phyloP scores from a whole-genome alignment of 2,329 filamentous ascomycete species.

The Hysterium pulicare region DNA sequence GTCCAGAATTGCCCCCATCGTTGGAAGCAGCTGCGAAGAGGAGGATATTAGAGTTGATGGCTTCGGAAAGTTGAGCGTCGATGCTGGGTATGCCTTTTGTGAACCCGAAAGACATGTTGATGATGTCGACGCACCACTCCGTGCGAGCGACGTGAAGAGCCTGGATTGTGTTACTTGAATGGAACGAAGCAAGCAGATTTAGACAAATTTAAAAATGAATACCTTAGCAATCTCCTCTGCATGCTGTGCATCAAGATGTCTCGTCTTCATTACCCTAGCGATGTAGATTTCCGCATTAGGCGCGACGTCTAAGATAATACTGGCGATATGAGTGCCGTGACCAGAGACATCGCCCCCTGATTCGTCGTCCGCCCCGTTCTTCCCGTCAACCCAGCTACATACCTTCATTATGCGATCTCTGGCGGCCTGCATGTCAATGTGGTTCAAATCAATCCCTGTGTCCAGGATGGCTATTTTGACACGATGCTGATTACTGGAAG shows the following conservation, averaged over 20 bases:
- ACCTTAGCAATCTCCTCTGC: slow-evolving; percentile 1
- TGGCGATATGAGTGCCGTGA: slow-evolving; percentile 10
- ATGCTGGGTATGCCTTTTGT: slow-evolving; percentile 5
- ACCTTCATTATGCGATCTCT: not conserved
- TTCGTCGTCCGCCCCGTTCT: not conserved
- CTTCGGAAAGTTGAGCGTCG: slow-evolving; percentile 3
- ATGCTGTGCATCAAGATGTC: no score
- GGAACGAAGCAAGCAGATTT: no score
- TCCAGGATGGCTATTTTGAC: not conserved
- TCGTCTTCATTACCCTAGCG: slow-evolving; percentile 5
- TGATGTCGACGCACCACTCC: slow-evolving; percentile 19
- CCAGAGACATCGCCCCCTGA: slow-evolving; percentile 4
- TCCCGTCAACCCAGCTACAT: not conserved
- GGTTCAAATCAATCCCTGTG: not conserved
- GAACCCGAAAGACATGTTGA: slow-evolving; percentile 25
- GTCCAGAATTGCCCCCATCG: not conserved
- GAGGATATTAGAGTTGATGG: slow-evolving; percentile 4
- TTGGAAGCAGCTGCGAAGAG: slow-evolving; percentile 13
- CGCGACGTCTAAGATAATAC: slow-evolving; percentile 8
- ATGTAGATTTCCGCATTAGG: slow-evolving; percentile 12
- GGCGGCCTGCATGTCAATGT: not conserved
- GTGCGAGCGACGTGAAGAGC: slow-evolving; percentile 18
- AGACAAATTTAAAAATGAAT: no score
- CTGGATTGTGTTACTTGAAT: no score
- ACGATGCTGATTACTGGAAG: not conserved